Percentiles rank a stretch among this genome's conserved stretches.
Conservation (phyloP, 352 stramenopile genomes). For the Phytophthora pisi region DNA sequence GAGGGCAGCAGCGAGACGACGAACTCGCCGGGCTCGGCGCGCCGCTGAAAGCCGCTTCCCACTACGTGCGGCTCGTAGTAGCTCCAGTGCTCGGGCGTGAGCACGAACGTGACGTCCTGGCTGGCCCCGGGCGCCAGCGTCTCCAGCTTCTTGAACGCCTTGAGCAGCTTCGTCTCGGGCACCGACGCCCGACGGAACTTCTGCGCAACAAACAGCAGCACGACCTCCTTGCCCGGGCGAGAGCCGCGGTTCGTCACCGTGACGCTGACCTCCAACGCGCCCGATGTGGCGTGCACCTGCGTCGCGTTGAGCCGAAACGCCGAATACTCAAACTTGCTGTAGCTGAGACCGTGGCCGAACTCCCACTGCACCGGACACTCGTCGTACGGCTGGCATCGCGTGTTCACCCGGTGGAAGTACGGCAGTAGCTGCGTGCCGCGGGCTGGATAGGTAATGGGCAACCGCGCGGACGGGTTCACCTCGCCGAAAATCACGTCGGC, state of each 20-base stretch:
- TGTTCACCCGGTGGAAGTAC: slow-evolving; percentile 79
- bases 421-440: slow-evolving; percentile 50
- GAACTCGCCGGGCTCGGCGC: slow-evolving; percentile 55
- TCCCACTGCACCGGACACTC: slow-evolving; percentile 65
- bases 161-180: slow-evolving; percentile 80
- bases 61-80: slow-evolving; percentile 55
- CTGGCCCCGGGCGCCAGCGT: slow-evolving; percentile 34
- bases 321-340: slow-evolving; percentile 67
- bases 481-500: slow-evolving; percentile 70
- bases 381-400: slow-evolving; percentile 52
- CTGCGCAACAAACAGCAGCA: slow-evolving; percentile 78
- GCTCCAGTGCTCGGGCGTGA: slow-evolving; percentile 54
- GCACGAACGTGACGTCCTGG: slow-evolving; percentile 49
- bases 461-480: slow-evolving; percentile 70
- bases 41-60: slow-evolving; percentile 44
- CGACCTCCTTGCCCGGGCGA: slow-evolving; percentile 54
- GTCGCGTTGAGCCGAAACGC: slow-evolving; percentile 53
- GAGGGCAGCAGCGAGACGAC: slow-evolving; percentile 46
- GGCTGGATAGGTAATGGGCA: slow-evolving; percentile 83
- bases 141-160: slow-evolving; percentile 73
- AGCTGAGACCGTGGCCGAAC: slow-evolving; percentile 77
- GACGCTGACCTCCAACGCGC: slow-evolving; percentile 47
- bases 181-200: slow-evolving; percentile 52
- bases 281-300: slow-evolving; percentile 32
- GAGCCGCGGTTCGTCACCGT: slow-evolving; percentile 71